Percentiles rank a stretch among this genome's conserved stretches.
These are phyloP conservation scores for Colletotrichum sp. DNA, from an alignment of 2,329 filamentous ascomycete genomes.

Conservation along the genomic window DNA sequence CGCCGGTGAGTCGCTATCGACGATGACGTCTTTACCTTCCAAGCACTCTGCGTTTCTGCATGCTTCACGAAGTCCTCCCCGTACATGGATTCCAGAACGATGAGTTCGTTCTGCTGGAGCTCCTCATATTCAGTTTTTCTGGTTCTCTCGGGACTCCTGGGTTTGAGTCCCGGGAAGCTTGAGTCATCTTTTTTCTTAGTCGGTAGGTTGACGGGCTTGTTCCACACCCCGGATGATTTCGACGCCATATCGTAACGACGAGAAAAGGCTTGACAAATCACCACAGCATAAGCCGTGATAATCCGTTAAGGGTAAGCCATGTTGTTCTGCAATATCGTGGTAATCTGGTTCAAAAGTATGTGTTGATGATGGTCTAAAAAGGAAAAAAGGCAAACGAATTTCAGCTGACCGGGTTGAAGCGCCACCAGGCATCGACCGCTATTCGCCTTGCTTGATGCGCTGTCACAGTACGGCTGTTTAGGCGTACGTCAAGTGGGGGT, in stretches of 20 bases:
- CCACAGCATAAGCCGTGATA: slow-evolving; percentile 61
- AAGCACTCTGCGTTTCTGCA: slow-evolving; percentile 74
- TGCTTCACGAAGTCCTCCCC: slow-evolving; percentile 85
- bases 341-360: neutral
- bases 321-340: slow-evolving; percentile 9
- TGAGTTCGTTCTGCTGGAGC: slow-evolving; percentile 85
- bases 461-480: slow-evolving; percentile 11
- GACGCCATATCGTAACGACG: slow-evolving; percentile 51
- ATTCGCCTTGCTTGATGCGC: slow-evolving; percentile 9
- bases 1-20: neutral
- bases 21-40: slow-evolving; percentile 68
- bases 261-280: slow-evolving; percentile 28
- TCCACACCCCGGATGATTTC: slow-evolving; percentile 54
- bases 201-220: slow-evolving; percentile 48
- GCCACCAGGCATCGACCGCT: slow-evolving; percentile 1
- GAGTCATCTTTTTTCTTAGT: slow-evolving; percentile 48
- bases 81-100: slow-evolving; percentile 87
- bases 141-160: slow-evolving; percentile 43
- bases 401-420: neutral
- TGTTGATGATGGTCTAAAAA: slow-evolving; percentile 8
- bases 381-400: slow-evolving; percentile 12
- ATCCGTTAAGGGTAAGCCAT: slow-evolving; percentile 56
- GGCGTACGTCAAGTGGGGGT: slow-evolving; percentile 6
- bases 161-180: slow-evolving; percentile 57
- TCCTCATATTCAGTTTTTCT: slow-evolving; percentile 75